A percentile compares a stretch with the other conserved stretches of the same genome.
These are phyloP conservation scores for Arbutus unedo DNA, from an alignment of 148 eudicot species.

Conservation along the genomic window DNA sequence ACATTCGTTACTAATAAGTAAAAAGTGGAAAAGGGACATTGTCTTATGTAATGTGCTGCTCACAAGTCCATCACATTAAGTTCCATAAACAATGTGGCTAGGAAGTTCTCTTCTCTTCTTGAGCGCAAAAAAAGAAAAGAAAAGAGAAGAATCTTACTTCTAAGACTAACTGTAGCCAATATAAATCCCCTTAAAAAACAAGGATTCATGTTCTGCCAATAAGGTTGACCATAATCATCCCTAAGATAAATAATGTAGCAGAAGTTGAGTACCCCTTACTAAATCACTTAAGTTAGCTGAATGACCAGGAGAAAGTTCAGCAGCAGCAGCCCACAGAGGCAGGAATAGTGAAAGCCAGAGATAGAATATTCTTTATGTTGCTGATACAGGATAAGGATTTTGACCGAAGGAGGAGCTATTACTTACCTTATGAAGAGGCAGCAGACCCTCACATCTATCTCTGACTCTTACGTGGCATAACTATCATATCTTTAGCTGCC, in stretches of 20 bases:
- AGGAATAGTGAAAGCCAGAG: not conserved
- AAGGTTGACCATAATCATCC: not conserved
- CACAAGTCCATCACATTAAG: not conserved
- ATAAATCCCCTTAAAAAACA: not conserved
- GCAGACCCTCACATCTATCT: not conserved
- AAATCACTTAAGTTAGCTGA: not conserved
- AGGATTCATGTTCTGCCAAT: not conserved
- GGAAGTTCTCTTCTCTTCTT: not conserved
- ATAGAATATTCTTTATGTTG: not conserved
- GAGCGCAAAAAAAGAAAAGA: not conserved
- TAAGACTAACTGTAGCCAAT: not conserved
- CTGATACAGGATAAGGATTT: slow-evolving; percentile 10
- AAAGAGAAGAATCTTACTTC: not conserved
- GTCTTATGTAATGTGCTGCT: not conserved
- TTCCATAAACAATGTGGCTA: not conserved
- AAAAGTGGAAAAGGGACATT: not conserved
- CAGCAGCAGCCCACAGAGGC: not conserved
- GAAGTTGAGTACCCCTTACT: not conserved
- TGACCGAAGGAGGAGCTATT: not conserved
- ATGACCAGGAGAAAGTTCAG: not conserved
- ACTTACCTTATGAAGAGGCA: not conserved
- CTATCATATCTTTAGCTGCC: not conserved
- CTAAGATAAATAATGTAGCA: not conserved
- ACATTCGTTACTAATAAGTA: not conserved
- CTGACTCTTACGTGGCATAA: not conserved